Evolutionary conservation across 768 basidiomycete species (phyloP).

Genomic region (Pleurotus sapidus): DNA sequence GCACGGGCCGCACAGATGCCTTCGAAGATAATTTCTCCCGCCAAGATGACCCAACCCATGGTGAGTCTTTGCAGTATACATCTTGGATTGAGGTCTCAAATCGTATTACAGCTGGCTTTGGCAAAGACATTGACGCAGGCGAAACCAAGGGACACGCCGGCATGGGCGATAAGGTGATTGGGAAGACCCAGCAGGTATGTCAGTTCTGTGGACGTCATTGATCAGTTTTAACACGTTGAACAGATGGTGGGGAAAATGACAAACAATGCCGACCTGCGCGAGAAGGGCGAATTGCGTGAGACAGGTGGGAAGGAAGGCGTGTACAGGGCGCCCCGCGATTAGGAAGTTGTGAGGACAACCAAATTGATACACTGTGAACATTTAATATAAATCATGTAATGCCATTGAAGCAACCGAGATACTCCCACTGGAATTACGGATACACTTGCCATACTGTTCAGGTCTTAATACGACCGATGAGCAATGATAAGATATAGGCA

Average conservation of each 20-base stretch:
- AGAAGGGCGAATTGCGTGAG: constrained; percentile 56
- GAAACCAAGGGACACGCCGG: constrained; percentile 37
- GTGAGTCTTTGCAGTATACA: too few species aligned
- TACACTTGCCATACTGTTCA: too few species aligned
- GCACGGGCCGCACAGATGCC: constrained; percentile 1
- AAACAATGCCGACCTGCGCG: constrained; percentile 47
- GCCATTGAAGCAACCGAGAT: too few species aligned
- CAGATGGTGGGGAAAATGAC: constrained; percentile 50
- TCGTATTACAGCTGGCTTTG: constrained; percentile 27
- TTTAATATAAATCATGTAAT: too few species aligned
- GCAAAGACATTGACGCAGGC: constrained; percentile 27
- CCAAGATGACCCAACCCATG: too few species aligned
- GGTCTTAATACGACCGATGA: too few species aligned
- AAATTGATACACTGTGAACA: too few species aligned
- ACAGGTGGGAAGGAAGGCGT: constrained; percentile 39
- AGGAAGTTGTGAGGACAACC: too few species aligned
- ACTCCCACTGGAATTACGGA: too few species aligned
- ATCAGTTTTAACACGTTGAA: background rate
- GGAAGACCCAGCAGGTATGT: constrained; percentile 55
- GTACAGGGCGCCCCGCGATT: too few species aligned
- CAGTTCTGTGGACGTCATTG: background rate
- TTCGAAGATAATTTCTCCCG: background rate
- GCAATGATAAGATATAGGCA: too few species aligned
- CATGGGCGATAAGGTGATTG: constrained; percentile 51
- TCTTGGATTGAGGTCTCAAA: too few species aligned